A percentile compares a stretch with the other conserved stretches of the same genome.
Evolutionary conservation across 176 grass and related monocot genomes (phyloP).

Genomic region (Oryza longistaminata): DNA sequence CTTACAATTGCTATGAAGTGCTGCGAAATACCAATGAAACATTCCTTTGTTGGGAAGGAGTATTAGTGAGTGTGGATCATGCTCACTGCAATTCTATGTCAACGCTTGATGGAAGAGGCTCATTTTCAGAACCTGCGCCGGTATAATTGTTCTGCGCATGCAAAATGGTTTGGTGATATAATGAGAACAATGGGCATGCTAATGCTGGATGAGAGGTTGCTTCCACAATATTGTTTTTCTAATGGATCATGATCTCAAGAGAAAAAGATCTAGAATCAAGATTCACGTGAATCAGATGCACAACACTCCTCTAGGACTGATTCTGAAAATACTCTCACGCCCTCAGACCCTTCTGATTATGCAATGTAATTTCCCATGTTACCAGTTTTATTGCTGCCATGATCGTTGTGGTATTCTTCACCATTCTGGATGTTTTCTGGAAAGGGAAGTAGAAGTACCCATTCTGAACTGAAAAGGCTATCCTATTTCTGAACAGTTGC

Average conservation of each 20-base stretch:
- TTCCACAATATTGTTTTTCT: constrained; percentile 74
- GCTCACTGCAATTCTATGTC: constrained; percentile 68
- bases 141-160: constrained; percentile 40
- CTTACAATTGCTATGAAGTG: constrained; percentile 87
- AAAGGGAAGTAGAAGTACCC: constrained; percentile 68
- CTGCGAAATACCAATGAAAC: constrained; percentile 68
- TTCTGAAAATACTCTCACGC: constrained; percentile 45
- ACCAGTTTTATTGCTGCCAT: constrained; percentile 57
- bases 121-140: constrained; percentile 37
- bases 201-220: constrained; percentile 48
- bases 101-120: constrained; percentile 70
- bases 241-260: constrained; percentile 40
- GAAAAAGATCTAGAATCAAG: constrained; percentile 59
- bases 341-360: too few species aligned
- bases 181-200: constrained; percentile 15
- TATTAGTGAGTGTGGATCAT: constrained; percentile 82
- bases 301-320: constrained; percentile 29
- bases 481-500: constrained; percentile 59
- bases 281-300: constrained; percentile 48
- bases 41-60: constrained; percentile 50
- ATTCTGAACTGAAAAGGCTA: constrained; percentile 75
- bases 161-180: constrained; percentile 39
- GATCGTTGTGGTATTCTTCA: constrained; percentile 52
- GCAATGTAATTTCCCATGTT: constrained; percentile 47
- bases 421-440: constrained; percentile 55